A percentile compares a stretch with the other conserved stretches of the same genome.
Conservation (phyloP, 2,329 filamentous ascomycete genomes). For the Fusarium avenaceum region DNA sequence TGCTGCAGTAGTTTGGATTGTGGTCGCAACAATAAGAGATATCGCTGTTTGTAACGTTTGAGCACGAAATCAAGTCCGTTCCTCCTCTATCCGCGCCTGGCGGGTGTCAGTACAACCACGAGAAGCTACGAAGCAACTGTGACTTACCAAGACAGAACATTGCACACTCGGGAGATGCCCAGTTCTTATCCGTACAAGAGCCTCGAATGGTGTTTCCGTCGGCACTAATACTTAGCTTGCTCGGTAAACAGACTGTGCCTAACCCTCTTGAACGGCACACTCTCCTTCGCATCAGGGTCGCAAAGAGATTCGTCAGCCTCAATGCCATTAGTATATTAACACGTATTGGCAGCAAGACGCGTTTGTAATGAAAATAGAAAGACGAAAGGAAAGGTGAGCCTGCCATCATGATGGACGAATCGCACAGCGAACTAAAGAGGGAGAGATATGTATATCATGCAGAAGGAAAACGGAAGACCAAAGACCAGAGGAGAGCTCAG, state of each 20-base stretch:
- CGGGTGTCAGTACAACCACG: not conserved
- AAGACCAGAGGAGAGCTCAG: not conserved
- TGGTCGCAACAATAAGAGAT: conserved; percentile 49
- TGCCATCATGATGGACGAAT: conserved; percentile 11
- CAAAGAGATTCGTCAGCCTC: conserved; percentile 35
- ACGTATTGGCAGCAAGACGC: conserved; percentile 24
- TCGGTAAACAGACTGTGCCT: conserved; percentile 41
- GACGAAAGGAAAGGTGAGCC: conserved; percentile 2
- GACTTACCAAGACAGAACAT: conserved; percentile 31
- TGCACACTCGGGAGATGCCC: conserved; percentile 38
- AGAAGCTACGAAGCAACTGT: not conserved
- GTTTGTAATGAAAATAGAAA: conserved; percentile 16
- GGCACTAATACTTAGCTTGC: conserved; percentile 38
- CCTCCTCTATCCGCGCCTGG: conserved; percentile 41
- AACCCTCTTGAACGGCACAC: conserved; percentile 42
- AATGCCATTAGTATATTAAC: conserved; percentile 42
- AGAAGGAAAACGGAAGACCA: not conserved
- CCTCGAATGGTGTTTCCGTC: conserved; percentile 44
- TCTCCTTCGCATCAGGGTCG: conserved; percentile 37
- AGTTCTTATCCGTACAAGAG: conserved; percentile 46
- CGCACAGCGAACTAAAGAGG: not conserved
- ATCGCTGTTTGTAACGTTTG: conserved; percentile 44
- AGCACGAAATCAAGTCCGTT: conserved; percentile 47
- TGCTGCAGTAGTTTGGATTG: conserved; percentile 42
- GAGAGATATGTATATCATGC: not conserved